Conservation (phyloP, 176 grass and related monocot species). For the bread wheat (Triticum aestivum) region IWGSC_CS_RefSeq_v2.1 NC_057799.1:309076980-309077479, state of each 20-base stretch:
- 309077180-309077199: constrained; percentile 87
- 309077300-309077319: constrained; percentile 79
- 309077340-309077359: constrained; percentile 42
- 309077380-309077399: not conserved
- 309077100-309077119: constrained; percentile 36
- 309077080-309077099: not conserved
- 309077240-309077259: constrained; percentile 88
- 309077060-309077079: not conserved
- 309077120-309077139: constrained; percentile 86
- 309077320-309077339: constrained; percentile 76
- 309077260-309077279: constrained; percentile 93
- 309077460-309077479: not conserved
- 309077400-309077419: not conserved
- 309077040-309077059: not conserved
- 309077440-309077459: no score
- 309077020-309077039: not conserved
- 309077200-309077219: constrained; percentile 87
- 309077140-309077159: constrained; percentile 81
- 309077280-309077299: constrained; percentile 75
- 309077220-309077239: constrained; percentile 88
- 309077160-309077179: constrained; percentile 94
- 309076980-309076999: not conserved
- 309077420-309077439: not conserved
- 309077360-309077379: constrained; percentile 37
- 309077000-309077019: not conserved